A percentile compares a stretch with the other conserved stretches of the same genome.
phyloP scores from a whole-genome alignment of 441 rosid genomes.

The Omphalea diandra region DNA sequence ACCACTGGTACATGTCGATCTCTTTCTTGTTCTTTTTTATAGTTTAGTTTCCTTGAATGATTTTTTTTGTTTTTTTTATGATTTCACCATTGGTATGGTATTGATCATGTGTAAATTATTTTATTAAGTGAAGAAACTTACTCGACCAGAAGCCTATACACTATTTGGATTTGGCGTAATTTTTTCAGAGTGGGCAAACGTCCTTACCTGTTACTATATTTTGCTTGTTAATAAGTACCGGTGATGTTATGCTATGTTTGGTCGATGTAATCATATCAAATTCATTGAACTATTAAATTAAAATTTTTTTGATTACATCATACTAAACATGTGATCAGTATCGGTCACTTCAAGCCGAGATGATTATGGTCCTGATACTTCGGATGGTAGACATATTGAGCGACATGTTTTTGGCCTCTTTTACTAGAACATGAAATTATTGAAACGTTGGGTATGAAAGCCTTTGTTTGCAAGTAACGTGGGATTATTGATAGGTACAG shows the following conservation, averaged over 20 bases:
- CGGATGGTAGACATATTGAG: too few species aligned
- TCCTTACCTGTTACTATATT: not conserved
- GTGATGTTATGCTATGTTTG: too few species aligned
- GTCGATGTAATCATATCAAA: too few species aligned
- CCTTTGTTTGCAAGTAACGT: constrained; percentile 4
- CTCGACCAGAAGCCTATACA: not conserved
- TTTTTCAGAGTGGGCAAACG: not conserved
- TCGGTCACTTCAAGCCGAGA: too few species aligned
- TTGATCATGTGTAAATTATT: not conserved
- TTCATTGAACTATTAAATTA: too few species aligned
- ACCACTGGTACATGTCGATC: constrained; percentile 21
- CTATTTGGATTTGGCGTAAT: not conserved
- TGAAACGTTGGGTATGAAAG: constrained; percentile 2
- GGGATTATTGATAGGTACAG: too few species aligned
- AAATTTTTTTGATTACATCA: too few species aligned
- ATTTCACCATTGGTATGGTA: not conserved
- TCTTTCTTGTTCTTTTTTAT: not conserved
- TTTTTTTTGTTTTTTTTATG: not conserved
- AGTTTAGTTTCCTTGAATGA: too few species aligned
- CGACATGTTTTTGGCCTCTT: not conserved
- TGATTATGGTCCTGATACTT: too few species aligned
- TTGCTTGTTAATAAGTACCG: not conserved
- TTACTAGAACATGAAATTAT: not conserved
- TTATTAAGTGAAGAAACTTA: not conserved
- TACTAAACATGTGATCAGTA: too few species aligned